Base-by-base conservation (phyloP, 345 rosid species). In the Cardiospermum halicacabum region DNA sequence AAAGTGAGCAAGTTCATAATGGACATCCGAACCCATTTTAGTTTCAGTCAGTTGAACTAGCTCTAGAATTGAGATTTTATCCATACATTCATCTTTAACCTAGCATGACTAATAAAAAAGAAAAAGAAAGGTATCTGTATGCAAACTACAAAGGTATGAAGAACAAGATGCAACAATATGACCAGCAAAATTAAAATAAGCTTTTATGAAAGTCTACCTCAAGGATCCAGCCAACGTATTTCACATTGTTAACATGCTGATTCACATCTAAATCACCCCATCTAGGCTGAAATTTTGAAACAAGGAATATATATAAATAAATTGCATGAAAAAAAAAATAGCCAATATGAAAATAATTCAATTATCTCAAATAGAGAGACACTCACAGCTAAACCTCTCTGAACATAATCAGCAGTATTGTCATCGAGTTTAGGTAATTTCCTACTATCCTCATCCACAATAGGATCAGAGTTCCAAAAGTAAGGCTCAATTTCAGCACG, bases 161-260 rank as follows among this genome's bases (percentile, higher is more conserved):
- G 4, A 16, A 49, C 3, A 28, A 36, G 21, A 13, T 22, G 30
- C 12, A 25, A 15, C 53, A 50, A 31, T 22, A 32, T 10, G 22
- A 28, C 37, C 12, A n/a, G n/a, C 43, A n/a, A 7, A 53, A 18
- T 26, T 3, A 7, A 58, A 53, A 39, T 16, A 22, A 13, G 7
- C n/a, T 47, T 11, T 58, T 12, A 32, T 27, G 51, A 56, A 56
- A 36, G 36, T 51, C 57, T 81, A 89, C 96, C 91, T 95, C 99
- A 19, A 95, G 90, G 53, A 91, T 89, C 99, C 99, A 95, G 57
- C 93, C 92, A 7, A 95, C 78, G 82, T 95, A 95, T 75, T 95
- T 95, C 67, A 91, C 99, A 80, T 95, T 95, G 78, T 91, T 95
- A 53, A 91, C 99, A 73, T 95, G 99, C 73, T 95, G 97, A 79